Evolutionary conservation across 169 alveolate genomes (phyloP).

Genomic region (Plasmodium coatneyi): DNA sequence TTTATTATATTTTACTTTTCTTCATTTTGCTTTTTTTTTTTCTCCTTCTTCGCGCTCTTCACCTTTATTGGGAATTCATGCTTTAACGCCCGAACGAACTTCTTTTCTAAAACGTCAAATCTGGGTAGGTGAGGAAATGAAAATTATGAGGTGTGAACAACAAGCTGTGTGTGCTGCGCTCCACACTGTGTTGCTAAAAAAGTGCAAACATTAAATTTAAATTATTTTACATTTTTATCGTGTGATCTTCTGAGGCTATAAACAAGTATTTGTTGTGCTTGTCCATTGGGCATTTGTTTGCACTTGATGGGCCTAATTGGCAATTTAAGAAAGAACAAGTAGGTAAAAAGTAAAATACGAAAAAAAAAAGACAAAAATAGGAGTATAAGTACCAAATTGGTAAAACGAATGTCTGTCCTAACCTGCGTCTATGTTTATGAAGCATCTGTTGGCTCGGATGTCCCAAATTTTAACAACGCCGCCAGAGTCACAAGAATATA

Average conservation of each 20-base stretch:
- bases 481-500: slow-evolving; percentile 75
- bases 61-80: slow-evolving; percentile 74
- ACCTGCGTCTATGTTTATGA: slow-evolving; percentile 73
- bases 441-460: slow-evolving; percentile 65
- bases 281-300: slow-evolving; percentile 76
- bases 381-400: background rate
- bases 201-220: slow-evolving; percentile 11
- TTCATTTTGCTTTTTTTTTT: slow-evolving; percentile 2
- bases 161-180: background rate
- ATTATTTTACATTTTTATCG: slow-evolving; percentile 62
- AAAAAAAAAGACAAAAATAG: background rate
- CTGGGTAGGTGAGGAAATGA: slow-evolving; percentile 19
- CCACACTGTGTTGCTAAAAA: background rate
- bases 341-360: slow-evolving; percentile 8
- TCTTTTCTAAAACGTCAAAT: slow-evolving; percentile 58
- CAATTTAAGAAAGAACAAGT: slow-evolving; percentile 11
- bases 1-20: background rate
- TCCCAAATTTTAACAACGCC: slow-evolving; percentile 75
- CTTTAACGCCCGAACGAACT: slow-evolving; percentile 56
- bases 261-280: slow-evolving; percentile 62
- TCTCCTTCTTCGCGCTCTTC: background rate
- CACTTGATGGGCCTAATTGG: slow-evolving; percentile 73
- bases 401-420: slow-evolving; percentile 8
- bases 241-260: slow-evolving; percentile 73
- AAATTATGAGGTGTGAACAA: background rate